phyloP scores from a whole-genome alignment of 225 moss, liverwort and hornwort species.

The Asterella californica region DNA sequence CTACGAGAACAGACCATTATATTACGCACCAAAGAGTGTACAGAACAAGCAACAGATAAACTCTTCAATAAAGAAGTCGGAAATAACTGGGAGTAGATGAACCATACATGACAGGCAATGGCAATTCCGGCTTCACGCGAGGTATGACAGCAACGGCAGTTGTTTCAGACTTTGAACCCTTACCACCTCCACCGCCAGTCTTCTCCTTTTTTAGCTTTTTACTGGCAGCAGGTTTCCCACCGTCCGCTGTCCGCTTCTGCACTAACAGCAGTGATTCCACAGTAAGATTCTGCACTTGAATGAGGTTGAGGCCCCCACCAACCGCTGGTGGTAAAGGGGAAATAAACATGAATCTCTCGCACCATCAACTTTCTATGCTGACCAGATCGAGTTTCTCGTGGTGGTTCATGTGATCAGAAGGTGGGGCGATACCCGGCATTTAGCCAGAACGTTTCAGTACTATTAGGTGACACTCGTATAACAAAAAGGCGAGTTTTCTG shows the following conservation, averaged over 20 bases:
- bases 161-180: constrained; percentile 57
- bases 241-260: constrained; percentile 60
- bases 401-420: too few species aligned
- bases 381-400: too few species aligned
- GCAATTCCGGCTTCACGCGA: constrained; percentile 93
- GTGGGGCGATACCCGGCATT: too few species aligned
- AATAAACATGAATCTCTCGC: too few species aligned
- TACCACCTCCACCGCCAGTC: constrained; percentile 49
- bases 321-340: too few species aligned
- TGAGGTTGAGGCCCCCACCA: background rate
- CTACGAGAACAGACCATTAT: background rate
- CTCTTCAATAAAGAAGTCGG: background rate
- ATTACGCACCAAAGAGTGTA: too few species aligned
- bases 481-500: too few species aligned
- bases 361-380: too few species aligned
- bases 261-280: background rate
- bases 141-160: constrained; percentile 56
- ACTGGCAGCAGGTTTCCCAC: constrained; percentile 61
- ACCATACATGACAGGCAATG: constrained; percentile 77
- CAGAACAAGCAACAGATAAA: background rate
- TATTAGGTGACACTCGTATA: too few species aligned
- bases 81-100: background rate
- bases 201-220: constrained; percentile 95
- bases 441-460: too few species aligned
- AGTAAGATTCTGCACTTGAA: background rate